A percentile compares a stretch with the other conserved stretches of the same genome.
Evolutionary conservation across 2,329 filamentous ascomycete genomes (phyloP).

Genomic region (Hypoxylon sp.): DNA sequence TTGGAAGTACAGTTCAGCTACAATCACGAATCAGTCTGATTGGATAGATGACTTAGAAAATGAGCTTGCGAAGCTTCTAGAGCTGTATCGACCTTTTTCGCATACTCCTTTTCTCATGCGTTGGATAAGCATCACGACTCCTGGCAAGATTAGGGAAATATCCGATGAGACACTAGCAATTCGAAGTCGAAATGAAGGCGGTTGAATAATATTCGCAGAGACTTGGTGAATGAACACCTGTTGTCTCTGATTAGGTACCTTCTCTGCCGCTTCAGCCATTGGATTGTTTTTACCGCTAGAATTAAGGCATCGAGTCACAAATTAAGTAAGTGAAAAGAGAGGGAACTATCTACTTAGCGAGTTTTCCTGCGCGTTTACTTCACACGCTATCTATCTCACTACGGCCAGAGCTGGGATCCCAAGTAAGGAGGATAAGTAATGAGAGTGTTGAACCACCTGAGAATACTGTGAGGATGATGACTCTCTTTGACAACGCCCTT

Average conservation of each 20-base stretch:
- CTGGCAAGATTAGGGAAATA: not conserved
- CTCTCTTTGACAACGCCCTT: not conserved
- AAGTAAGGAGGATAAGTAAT: not conserved
- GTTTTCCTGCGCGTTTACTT: too few species aligned
- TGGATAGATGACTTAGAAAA: not conserved
- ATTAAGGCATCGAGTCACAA: too few species aligned
- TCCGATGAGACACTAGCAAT: not conserved
- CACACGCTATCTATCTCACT: too few species aligned
- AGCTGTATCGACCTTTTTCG: not conserved
- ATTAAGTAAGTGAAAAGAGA: too few species aligned
- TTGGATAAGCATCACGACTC: not conserved
- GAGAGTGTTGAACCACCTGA: not conserved
- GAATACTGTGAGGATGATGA: not conserved
- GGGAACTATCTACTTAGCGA: too few species aligned
- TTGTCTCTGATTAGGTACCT: not conserved
- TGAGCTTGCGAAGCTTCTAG: not conserved
- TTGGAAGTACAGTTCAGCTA: not conserved
- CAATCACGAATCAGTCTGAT: not conserved
- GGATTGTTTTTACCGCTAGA: too few species aligned
- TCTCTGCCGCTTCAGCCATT: too few species aligned
- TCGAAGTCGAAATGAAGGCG: not conserved
- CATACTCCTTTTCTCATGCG: not conserved
- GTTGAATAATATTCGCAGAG: not conserved
- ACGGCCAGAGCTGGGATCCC: not conserved
- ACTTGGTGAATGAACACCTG: not conserved